These are phyloP conservation scores for Letharia lupina DNA, from an alignment of 495 filamentous ascomycete species.

Conservation along the genomic window DNA sequence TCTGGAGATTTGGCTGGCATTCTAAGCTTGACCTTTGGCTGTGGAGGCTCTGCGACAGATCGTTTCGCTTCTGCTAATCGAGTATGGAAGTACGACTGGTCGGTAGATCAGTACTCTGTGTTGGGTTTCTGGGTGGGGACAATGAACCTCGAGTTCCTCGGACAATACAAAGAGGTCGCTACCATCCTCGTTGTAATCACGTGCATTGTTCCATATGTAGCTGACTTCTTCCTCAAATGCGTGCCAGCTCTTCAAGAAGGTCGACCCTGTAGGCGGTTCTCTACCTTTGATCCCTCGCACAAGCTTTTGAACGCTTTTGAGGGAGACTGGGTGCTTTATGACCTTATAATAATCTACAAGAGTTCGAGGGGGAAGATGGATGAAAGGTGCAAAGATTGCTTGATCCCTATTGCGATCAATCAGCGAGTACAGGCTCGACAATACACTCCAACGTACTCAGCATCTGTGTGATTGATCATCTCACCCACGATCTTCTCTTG, in stretches of 20 bases:
- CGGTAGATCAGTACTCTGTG: conserved; percentile 25
- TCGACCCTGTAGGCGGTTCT: conserved; percentile 52
- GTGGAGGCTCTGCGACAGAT: conserved; percentile 52
- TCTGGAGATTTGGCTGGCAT: conserved; percentile 51
- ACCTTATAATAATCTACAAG: conserved; percentile 69
- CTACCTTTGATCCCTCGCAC: conserved; percentile 60
- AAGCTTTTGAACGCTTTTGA: conserved; percentile 61
- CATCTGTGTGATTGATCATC: conserved; percentile 23
- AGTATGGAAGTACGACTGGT: conserved; percentile 53
- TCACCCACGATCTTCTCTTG: conserved; percentile 68
- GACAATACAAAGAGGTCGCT: conserved; percentile 69
- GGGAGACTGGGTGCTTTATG: conserved; percentile 62
- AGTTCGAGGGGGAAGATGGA: conserved; percentile 53
- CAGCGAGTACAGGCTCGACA: not conserved
- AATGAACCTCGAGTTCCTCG: conserved; percentile 61
- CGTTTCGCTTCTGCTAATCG: conserved; percentile 61
- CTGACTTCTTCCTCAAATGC: conserved; percentile 69
- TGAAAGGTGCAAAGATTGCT: conserved; percentile 54
- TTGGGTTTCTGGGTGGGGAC: not conserved
- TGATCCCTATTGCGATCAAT: conserved; percentile 34
- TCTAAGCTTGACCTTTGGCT: conserved; percentile 72
- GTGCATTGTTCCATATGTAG: conserved; percentile 78
- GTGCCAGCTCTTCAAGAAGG: conserved; percentile 68
- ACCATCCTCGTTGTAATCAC: conserved; percentile 79
- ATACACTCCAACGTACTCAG: conserved; percentile 12